phyloP scores from a whole-genome alignment of 768 basidiomycete genomes.

The Cubamyces sp. region DNA sequence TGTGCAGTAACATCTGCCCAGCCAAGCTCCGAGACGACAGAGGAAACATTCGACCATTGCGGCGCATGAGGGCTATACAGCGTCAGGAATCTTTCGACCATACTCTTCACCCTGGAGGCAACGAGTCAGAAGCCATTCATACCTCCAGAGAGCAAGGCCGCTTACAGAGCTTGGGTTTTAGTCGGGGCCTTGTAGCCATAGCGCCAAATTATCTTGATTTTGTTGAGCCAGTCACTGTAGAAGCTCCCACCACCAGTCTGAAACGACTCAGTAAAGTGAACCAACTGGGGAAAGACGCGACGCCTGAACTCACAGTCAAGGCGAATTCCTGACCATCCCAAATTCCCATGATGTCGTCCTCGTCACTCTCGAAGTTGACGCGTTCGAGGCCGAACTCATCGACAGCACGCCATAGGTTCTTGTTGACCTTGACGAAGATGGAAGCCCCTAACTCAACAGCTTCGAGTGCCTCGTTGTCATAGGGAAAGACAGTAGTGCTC shows the following conservation, averaged over 20 bases:
- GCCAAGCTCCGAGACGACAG: constrained; percentile 55
- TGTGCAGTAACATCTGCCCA: constrained; percentile 54
- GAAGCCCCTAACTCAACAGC: constrained; percentile 85
- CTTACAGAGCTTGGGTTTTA: constrained; percentile 59
- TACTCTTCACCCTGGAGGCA: constrained; percentile 51
- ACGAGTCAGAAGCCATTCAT: neutral
- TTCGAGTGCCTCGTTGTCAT: constrained; percentile 57
- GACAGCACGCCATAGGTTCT: constrained; percentile 71
- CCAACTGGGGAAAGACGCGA: constrained; percentile 1
- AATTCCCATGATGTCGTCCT: constrained; percentile 60
- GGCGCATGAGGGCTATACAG: constrained; percentile 61
- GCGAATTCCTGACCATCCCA: constrained; percentile 85
- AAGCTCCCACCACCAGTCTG: constrained; percentile 39
- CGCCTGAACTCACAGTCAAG: constrained; percentile 54
- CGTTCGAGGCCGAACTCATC: constrained; percentile 77
- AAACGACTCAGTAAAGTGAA: constrained; percentile 23
- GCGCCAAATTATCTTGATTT: constrained; percentile 72
- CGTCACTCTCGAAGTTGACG: constrained; percentile 48
- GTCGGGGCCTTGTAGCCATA: constrained; percentile 71
- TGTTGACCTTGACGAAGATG: constrained; percentile 83
- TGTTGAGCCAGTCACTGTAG: constrained; percentile 64
- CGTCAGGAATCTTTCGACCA: constrained; percentile 54
- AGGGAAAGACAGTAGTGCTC: constrained; percentile 77
- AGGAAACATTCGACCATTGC: constrained; percentile 64
- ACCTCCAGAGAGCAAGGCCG: neutral